These are phyloP conservation scores for Medicago truncatula DNA, from an alignment of 306 rosid species.

Conservation along the genomic window DNA sequence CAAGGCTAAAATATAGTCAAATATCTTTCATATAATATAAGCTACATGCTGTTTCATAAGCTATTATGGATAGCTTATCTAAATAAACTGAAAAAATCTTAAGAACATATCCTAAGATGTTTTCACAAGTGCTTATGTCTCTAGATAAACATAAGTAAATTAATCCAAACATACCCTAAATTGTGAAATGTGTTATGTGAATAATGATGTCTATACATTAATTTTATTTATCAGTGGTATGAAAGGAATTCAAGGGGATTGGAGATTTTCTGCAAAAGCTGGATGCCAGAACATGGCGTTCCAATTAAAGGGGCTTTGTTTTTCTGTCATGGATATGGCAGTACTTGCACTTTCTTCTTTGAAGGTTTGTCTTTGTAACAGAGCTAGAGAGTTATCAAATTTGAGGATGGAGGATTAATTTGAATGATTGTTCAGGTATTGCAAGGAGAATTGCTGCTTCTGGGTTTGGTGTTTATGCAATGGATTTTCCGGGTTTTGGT, in stretches of 20 bases:
- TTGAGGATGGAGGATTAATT: conserved; percentile 1
- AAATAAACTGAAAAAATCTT: too few relatives aligned
- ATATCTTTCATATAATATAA: too few relatives aligned
- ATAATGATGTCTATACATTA: conserved; percentile 1
- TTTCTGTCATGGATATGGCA: conserved; percentile 98
- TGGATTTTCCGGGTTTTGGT: conserved; percentile 93
- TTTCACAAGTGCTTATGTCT: too few relatives aligned
- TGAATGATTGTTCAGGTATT: conserved; percentile 60
- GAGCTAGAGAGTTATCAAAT: not conserved
- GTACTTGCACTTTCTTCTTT: conserved; percentile 95
- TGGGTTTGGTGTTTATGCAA: conserved; percentile 77
- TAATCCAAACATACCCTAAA: not conserved
- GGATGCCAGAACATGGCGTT: conserved; percentile 71
- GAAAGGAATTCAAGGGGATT: conserved; percentile 81
- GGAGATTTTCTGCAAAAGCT: conserved; percentile 87
- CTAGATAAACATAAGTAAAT: too few relatives aligned
- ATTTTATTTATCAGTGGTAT: conserved; percentile 60
- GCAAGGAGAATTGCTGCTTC: conserved; percentile 80
- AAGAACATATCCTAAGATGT: too few relatives aligned
- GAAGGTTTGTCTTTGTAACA: conserved; percentile 68
- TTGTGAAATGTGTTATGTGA: not conserved
- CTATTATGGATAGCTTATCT: too few relatives aligned
- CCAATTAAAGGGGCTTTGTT: conserved; percentile 68
- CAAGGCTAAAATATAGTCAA: too few relatives aligned
- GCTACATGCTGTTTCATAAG: too few relatives aligned